A percentile compares a stretch with the other conserved stretches of the same genome.
Conservation (phyloP, 192 early-diverging fungal genomes). For the Entrophospora sp. region DNA sequence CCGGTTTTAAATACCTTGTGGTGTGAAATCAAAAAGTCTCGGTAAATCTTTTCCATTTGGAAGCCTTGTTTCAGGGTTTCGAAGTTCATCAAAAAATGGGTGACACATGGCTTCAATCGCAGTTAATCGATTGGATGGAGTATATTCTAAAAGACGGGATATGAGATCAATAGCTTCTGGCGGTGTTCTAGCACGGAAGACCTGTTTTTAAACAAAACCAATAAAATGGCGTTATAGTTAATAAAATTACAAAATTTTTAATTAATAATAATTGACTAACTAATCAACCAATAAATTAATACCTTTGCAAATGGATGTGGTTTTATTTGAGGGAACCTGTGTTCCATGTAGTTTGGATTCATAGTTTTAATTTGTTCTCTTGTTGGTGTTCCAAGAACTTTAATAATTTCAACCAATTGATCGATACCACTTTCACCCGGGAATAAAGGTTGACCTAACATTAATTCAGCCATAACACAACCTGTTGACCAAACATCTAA, state of each 20-base stretch:
- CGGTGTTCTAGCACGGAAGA: constrained; percentile 76
- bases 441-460: constrained; percentile 89
- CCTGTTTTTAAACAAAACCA: constrained; percentile 39
- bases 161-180: constrained; percentile 86
- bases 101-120: constrained; percentile 89
- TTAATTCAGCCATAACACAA: constrained; percentile 94
- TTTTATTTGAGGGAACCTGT: constrained; percentile 98
- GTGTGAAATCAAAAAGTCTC: constrained; percentile 84
- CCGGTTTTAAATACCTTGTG: constrained; percentile 42
- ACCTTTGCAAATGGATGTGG: constrained; percentile 84
- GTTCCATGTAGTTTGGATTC: constrained; percentile 98
- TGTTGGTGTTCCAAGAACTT: constrained; percentile 94
- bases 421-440: constrained; percentile 96
- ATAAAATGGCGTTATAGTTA: neutral
- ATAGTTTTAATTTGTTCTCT: constrained; percentile 92
- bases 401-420: constrained; percentile 99
- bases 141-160: constrained; percentile 82
- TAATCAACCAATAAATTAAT: neutral
- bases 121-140: constrained; percentile 69
- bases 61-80: constrained; percentile 72
- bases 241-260: no score
- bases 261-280: neutral
- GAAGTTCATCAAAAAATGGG: constrained; percentile 96
- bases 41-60: constrained; percentile 80
- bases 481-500: constrained; percentile 90